Base-by-base conservation (phyloP, 257 asterid species). In the Haberlea rhodopensis region DNA sequence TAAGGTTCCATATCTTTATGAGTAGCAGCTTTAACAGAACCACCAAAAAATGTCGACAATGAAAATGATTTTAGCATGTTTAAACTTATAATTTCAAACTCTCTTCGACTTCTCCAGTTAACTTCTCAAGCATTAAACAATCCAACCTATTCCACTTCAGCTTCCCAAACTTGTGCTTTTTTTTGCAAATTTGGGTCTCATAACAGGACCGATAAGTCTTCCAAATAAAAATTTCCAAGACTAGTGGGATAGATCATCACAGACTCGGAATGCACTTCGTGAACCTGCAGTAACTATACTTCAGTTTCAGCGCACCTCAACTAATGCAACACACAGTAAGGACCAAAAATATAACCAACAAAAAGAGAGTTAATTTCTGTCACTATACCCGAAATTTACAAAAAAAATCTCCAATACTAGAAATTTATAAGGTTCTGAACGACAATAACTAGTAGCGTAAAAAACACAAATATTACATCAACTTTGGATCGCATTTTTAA, bases 401-500 rank as follows among this genome's bases (percentile, higher is more conserved):
- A 55, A 53, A 53, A 55, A 53, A 68, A 63, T 53, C 62, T 48
- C 52, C 24, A 15, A 10, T 53, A 34, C 18, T 55, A 26, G 11
- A 51, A 51, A 34, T 53, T 32, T 37, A 18, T 28, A 53, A 40
- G 52, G 40, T 1, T 26, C 29, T 20, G 45, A 62, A 60, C 5
- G 51, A 24, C 32, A 28, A 18, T n/a, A 32, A 20, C 46, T 18
- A 29, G 31, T 55, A 46, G 46, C 5, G 40, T 37, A 28, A 63
- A 32, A 65, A 53, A 22, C 32, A 49, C 57, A 40, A n/a, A 15
- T 4, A n/a, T n/a, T 16, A 34, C 28, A 52, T 53, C 3, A 64
- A 51, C 53, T 18, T 21, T 13, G 28, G 19, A n/a, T 23, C 59
- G 40, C 79, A 60, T 31, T 48, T 20, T 48, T 56, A 66, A 66